These are phyloP conservation scores for Tetrapisispora nanseiensis DNA, from an alignment of 805 yeast species.

Conservation along the genomic window DNA sequence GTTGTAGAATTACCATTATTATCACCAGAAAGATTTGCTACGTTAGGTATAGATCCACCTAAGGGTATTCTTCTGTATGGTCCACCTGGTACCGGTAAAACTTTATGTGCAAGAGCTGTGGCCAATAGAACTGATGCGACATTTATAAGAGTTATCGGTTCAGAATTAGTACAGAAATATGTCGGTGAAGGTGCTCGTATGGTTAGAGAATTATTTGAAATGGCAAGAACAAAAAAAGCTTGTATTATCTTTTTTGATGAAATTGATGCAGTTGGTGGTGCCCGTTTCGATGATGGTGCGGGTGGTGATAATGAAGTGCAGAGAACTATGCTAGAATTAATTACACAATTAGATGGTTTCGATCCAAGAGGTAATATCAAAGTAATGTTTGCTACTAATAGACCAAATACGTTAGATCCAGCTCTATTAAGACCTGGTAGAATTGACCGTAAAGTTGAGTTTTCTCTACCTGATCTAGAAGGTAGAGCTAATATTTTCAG, in stretches of 20 bases:
- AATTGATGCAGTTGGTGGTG: constrained; percentile 98
- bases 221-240: constrained; percentile 98
- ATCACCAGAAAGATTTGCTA: constrained; percentile 94
- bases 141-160: constrained; percentile 94
- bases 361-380: constrained; percentile 98
- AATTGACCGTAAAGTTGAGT: constrained; percentile 97
- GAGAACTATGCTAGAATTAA: constrained; percentile 96
- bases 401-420: constrained; percentile 97
- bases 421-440: constrained; percentile 97
- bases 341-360: constrained; percentile 95
- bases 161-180: constrained; percentile 94
- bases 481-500: constrained; percentile 97
- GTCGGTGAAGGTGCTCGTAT: constrained; percentile 99
- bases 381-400: constrained; percentile 98
- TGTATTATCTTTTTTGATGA: constrained; percentile 97
- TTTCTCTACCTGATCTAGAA: constrained; percentile 90
- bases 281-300: constrained; percentile 99
- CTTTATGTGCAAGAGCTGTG: constrained; percentile 96
- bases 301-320: constrained; percentile 99
- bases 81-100: constrained; percentile 98
- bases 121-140: constrained; percentile 99
- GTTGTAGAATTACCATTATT: constrained; percentile 90
- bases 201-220: constrained; percentile 97
- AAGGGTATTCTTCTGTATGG: constrained; percentile 94
- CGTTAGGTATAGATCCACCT: constrained; percentile 97